Evolutionary conservation across 345 rosid genomes (phyloP).

Genomic region (Murraya paniculata): DNA sequence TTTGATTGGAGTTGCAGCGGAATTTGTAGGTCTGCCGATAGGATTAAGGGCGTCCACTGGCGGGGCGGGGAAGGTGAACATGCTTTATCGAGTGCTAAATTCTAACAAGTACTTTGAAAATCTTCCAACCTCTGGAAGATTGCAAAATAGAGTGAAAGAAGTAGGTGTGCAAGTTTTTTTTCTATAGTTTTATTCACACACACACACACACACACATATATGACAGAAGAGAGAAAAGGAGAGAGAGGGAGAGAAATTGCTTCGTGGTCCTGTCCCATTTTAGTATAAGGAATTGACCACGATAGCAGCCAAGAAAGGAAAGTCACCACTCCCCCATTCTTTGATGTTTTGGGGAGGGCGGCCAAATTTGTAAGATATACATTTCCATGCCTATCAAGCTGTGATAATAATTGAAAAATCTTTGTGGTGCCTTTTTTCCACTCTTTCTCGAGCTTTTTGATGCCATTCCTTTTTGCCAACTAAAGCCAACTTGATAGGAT

Average conservation of each 20-base stretch:
- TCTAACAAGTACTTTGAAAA: conserved; percentile 25
- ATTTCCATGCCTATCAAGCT: conserved; percentile 30
- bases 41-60: conserved; percentile 85
- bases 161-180: conserved; percentile 18
- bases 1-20: conserved; percentile 97
- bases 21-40: conserved; percentile 78
- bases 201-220: conserved; percentile 1
- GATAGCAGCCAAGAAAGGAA: conserved; percentile 2
- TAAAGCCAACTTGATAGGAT: not conserved
- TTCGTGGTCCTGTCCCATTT: conserved; percentile 29
- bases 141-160: not conserved
- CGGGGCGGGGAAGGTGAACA: conserved; percentile 91
- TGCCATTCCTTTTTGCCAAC: not conserved
- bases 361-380: conserved; percentile 42
- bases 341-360: conserved; percentile 27
- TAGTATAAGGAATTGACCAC: conserved; percentile 25
- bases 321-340: conserved; percentile 33
- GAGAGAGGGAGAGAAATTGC: conserved; percentile 17
- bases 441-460: not conserved
- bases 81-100: conserved; percentile 74
- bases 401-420: conserved; percentile 24
- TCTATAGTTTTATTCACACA: conserved; percentile 7
- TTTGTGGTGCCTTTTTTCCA: conserved; percentile 13
- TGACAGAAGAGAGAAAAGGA: conserved; percentile 18
- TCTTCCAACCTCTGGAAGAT: conserved; percentile 42